phyloP scores from a whole-genome alignment of 2,329 filamentous ascomycete species.

The Truncatella angustata region DNA sequence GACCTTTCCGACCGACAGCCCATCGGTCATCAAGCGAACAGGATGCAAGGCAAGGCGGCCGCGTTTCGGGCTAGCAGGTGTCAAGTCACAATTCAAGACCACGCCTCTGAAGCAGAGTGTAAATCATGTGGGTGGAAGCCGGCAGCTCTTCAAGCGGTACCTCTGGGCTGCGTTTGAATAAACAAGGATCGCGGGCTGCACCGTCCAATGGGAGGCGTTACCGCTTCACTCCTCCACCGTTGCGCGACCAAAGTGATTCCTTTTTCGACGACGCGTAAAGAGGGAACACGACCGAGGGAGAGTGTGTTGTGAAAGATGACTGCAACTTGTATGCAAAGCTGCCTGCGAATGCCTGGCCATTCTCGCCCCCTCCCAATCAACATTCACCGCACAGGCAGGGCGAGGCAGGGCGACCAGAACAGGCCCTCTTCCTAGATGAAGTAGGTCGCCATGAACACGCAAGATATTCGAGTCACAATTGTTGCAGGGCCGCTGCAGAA shows the following conservation, averaged over 20 bases:
- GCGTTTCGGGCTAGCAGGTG: constrained; percentile 7
- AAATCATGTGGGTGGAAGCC: too few species aligned
- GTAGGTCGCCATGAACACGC: too few species aligned
- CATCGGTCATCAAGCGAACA: too few species aligned
- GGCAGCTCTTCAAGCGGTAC: too few species aligned
- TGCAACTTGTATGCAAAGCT: not conserved
- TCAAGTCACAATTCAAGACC: not conserved
- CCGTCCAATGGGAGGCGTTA: constrained; percentile 7
- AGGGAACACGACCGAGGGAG: not conserved
- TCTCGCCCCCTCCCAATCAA: not conserved
- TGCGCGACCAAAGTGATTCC: constrained; percentile 1
- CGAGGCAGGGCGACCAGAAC: too few species aligned
- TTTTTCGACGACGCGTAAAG: constrained; percentile 5
- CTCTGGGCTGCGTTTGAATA: not conserved
- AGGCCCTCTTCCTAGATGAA: too few species aligned
- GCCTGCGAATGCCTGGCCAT: constrained; percentile 8
- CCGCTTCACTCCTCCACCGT: not conserved
- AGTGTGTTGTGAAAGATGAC: not conserved
- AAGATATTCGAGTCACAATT: too few species aligned
- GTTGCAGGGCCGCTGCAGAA: too few species aligned
- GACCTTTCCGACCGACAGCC: too few species aligned
- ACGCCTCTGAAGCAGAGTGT: too few species aligned
- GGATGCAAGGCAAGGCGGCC: constrained; percentile 3
- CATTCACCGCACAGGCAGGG: too few species aligned
- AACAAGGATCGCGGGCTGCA: not conserved